Conservation (phyloP, 2,329 filamentous ascomycete species). For the Penicillium hesseltinei region DNA sequence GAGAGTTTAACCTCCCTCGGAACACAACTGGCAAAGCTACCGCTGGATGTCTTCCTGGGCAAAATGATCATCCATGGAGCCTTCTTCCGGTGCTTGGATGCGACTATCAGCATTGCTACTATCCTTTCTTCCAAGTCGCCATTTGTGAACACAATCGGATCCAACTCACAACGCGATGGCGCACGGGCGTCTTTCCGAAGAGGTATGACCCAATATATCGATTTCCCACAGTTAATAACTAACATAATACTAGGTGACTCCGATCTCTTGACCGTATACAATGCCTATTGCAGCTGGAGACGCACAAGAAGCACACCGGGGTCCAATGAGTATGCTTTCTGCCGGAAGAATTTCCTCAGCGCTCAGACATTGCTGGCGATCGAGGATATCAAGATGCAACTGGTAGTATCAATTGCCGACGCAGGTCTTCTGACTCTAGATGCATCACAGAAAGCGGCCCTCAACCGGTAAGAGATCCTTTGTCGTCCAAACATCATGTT, state of each 20-base stretch:
- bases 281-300: constrained; percentile 89
- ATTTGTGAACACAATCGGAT: constrained; percentile 82
- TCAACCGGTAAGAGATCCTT: constrained; percentile 56
- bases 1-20: constrained; percentile 89
- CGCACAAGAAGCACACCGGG: constrained; percentile 69
- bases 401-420: constrained; percentile 80
- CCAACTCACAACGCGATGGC: constrained; percentile 76
- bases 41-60: constrained; percentile 89
- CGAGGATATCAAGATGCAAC: constrained; percentile 91
- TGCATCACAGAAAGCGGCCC: constrained; percentile 65
- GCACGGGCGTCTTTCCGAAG: constrained; percentile 76
- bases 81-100: constrained; percentile 88
- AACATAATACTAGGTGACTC: constrained; percentile 63
- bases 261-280: constrained; percentile 88
- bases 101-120: constrained; percentile 85
- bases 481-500: neutral
- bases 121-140: constrained; percentile 94
- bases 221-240: constrained; percentile 7
- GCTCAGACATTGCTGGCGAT: constrained; percentile 87
- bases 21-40: constrained; percentile 79
- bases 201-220: constrained; percentile 38
- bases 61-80: constrained; percentile 86
- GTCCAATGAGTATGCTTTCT: constrained; percentile 81
- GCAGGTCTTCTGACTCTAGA: constrained; percentile 78
- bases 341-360: constrained; percentile 89